Percentiles rank a stretch among this genome's conserved stretches.
These are phyloP conservation scores for Circinella minor DNA, from an alignment of 371 early-diverging fungal genomes.

Conservation along the genomic window DNA sequence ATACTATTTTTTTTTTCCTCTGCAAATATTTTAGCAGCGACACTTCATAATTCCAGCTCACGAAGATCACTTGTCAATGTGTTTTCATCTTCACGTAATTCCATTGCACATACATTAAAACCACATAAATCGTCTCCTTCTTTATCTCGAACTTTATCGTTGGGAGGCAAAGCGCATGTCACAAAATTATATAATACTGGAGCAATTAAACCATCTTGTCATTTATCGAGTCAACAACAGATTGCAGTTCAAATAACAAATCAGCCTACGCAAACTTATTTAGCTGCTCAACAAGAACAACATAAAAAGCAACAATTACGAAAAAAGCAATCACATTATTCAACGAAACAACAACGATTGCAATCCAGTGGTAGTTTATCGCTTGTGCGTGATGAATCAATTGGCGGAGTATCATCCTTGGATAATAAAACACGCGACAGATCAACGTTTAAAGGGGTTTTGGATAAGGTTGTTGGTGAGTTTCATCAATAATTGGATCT, in stretches of 20 bases:
- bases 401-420: conserved; percentile 8
- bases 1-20: not conserved
- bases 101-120: conserved; percentile 15
- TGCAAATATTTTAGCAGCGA: not conserved
- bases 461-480: conserved; percentile 63
- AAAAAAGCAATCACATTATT: conserved; percentile 5
- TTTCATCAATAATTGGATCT: conserved; percentile 43
- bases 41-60: conserved; percentile 16
- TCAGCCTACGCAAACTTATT: conserved; percentile 4
- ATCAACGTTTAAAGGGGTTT: conserved; percentile 62
- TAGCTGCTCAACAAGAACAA: conserved; percentile 6
- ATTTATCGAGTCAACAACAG: conserved; percentile 9
- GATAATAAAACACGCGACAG: conserved; percentile 26
- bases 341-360: no score
- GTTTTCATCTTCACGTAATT: conserved; percentile 12
- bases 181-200: conserved; percentile 34
- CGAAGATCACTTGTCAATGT: conserved; percentile 21
- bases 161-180: conserved; percentile 26
- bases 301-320: conserved; percentile 8
- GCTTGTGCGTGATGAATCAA: not conserved
- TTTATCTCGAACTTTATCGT: conserved; percentile 24
- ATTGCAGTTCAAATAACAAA: conserved; percentile 14
- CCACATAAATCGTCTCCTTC: conserved; percentile 30
- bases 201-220: conserved; percentile 16
- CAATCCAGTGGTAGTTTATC: no score